A percentile compares a stretch with the other conserved stretches of the same genome.
Evolutionary conservation across 495 filamentous ascomycete species (phyloP).

Genomic region (Penicillium nucicola): DNA sequence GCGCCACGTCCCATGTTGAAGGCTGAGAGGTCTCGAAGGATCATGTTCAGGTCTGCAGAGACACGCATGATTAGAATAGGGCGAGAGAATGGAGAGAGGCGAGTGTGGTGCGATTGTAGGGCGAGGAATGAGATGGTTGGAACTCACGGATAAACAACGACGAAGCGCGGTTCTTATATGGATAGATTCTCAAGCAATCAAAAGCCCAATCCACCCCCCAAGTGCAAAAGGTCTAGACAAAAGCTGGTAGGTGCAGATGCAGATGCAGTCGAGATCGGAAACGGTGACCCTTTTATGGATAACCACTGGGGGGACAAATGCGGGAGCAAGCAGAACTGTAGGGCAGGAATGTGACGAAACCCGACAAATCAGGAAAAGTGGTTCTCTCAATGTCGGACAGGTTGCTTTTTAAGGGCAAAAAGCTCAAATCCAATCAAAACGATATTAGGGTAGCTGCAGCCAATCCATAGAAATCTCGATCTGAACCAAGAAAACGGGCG

Average conservation of each 20-base stretch:
- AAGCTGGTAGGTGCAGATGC: conserved; percentile 25
- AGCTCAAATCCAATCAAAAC: conserved; percentile 6
- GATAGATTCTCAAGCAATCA: conserved; percentile 19
- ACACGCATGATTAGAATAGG: conserved; percentile 32
- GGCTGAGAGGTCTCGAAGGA: conserved; percentile 43
- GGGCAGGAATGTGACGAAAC: conserved; percentile 46
- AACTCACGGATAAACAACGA: conserved; percentile 27
- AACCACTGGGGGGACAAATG: conserved; percentile 33
- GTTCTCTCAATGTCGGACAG: conserved; percentile 21
- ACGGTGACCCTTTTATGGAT: conserved; percentile 36
- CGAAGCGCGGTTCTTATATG: conserved; percentile 26
- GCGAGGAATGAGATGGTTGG: conserved; percentile 15
- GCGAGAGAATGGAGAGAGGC: background rate
- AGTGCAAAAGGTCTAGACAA: conserved; percentile 23
- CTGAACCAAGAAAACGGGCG: conserved; percentile 29
- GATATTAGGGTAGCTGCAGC: conserved; percentile 30
- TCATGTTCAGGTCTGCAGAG: conserved; percentile 46
- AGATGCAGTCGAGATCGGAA: conserved; percentile 44
- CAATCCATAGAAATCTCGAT: conserved; percentile 32
- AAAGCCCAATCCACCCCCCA: conserved; percentile 27
- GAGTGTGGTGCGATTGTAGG: conserved; percentile 10
- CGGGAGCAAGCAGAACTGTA: conserved; percentile 35
- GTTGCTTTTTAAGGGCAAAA: conserved; percentile 29
- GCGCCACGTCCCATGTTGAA: conserved; percentile 59
- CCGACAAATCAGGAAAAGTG: conserved; percentile 20